These are phyloP conservation scores for Xylaria longipes DNA, from an alignment of 495 filamentous ascomycete genomes.

Conservation along the genomic window DNA sequence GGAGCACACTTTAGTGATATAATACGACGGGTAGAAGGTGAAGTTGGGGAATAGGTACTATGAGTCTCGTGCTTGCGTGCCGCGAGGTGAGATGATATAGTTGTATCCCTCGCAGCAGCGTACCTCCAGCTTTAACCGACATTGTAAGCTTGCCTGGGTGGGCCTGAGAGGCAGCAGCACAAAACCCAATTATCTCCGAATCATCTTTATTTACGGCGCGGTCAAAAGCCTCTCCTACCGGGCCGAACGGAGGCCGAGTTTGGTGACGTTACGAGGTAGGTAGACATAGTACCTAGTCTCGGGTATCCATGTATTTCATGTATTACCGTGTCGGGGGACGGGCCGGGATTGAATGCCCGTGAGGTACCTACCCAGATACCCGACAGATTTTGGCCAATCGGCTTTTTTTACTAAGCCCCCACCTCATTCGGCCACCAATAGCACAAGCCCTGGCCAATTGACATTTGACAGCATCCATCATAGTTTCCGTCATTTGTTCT, in stretches of 20 bases:
- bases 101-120: neutral
- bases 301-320: neutral
- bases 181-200: neutral
- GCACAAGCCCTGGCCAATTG: neutral
- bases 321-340: neutral
- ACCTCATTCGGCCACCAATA: neutral
- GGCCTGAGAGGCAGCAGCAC: neutral
- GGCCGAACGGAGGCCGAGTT: neutral
- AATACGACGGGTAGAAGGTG: neutral
- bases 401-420: neutral
- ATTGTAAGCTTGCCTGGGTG: neutral
- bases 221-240: neutral
- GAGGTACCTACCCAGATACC: constrained; percentile 3
- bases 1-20: neutral
- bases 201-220: neutral
- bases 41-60: neutral
- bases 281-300: neutral
- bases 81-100: neutral
- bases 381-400: neutral
- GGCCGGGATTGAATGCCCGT: neutral
- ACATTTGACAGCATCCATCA: neutral
- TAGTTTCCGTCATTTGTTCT: neutral
- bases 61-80: neutral
- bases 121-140: neutral
- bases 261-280: neutral